Evolutionary conservation across 495 filamentous ascomycete genomes (phyloP).

Genomic region (Penicillium arizonense): DNA sequence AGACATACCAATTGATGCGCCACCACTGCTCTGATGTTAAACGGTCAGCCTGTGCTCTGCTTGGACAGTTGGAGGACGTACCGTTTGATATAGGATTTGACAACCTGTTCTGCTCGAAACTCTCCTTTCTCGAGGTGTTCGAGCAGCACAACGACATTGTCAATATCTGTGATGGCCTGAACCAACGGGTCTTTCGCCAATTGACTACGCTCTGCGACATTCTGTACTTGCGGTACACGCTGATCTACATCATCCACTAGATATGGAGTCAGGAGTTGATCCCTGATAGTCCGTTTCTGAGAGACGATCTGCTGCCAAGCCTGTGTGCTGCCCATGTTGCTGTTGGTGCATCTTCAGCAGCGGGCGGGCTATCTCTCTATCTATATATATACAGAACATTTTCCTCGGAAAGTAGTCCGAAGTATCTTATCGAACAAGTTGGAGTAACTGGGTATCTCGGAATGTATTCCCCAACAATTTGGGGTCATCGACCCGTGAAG

Average conservation of each 20-base stretch:
- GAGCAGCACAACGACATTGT: slow-evolving; percentile 33
- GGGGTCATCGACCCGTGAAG: neutral
- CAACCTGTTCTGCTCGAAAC: slow-evolving; percentile 42
- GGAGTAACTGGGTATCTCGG: neutral
- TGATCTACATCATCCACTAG: slow-evolving; percentile 23
- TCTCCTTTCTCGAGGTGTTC: slow-evolving; percentile 33
- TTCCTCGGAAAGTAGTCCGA: neutral
- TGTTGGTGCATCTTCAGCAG: neutral
- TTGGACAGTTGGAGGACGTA: slow-evolving; percentile 17
- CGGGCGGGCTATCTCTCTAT: too few relatives aligned
- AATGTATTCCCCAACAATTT: neutral
- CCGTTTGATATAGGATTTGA: slow-evolving; percentile 49
- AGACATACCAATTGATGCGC: slow-evolving; percentile 53
- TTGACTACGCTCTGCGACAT: slow-evolving; percentile 24
- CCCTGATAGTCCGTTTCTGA: slow-evolving; percentile 28
- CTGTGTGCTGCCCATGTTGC: slow-evolving; percentile 2
- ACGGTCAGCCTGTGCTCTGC: neutral
- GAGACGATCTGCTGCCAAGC: slow-evolving; percentile 33
- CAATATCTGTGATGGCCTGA: slow-evolving; percentile 40
- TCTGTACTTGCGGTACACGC: slow-evolving; percentile 21
- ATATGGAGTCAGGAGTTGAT: slow-evolving; percentile 30
- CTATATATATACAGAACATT: too few relatives aligned
- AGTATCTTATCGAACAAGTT: neutral
- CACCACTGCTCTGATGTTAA: slow-evolving; percentile 41
- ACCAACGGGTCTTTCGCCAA: slow-evolving; percentile 19